phyloP scores from a whole-genome alignment of 257 asterid species.

The Solanum acaule region DNA sequence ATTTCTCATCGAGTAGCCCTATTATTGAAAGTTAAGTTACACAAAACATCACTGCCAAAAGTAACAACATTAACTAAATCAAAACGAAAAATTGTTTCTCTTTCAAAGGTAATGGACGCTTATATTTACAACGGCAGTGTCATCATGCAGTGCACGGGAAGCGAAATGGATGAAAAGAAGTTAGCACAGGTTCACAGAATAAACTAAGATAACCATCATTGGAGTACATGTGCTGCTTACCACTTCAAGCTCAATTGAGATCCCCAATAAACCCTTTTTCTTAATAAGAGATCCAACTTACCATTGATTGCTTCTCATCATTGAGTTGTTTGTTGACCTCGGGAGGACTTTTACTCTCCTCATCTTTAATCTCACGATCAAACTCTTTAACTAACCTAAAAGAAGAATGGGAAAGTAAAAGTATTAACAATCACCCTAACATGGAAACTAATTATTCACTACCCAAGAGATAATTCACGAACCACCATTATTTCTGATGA shows the following conservation, averaged over 20 bases:
- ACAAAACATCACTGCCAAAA: background rate
- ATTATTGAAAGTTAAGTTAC: background rate
- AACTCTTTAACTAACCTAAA: slow-evolving; percentile 85
- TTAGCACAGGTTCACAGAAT: background rate
- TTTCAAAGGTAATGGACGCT: background rate
- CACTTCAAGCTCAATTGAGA: background rate
- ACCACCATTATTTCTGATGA: background rate
- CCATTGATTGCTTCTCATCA: slow-evolving; percentile 96
- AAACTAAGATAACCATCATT: background rate
- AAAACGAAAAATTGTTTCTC: background rate
- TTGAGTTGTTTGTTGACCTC: slow-evolving; percentile 82
- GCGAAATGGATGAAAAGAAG: background rate
- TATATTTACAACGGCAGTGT: background rate
- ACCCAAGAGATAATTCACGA: background rate
- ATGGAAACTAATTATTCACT: background rate
- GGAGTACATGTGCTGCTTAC: background rate
- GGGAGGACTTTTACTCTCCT: slow-evolving; percentile 65
- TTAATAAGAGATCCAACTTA: slow-evolving; percentile 13
- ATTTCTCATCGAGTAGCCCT: background rate
- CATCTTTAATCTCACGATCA: slow-evolving; percentile 95
- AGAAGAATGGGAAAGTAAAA: background rate
- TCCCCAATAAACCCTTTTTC: background rate
- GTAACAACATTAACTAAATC: background rate
- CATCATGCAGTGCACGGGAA: background rate
- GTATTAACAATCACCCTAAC: background rate